Evolutionary conservation across 2,329 filamentous ascomycete species (phyloP), one percentile per base, ranked within the genome.

Genomic region (Apiospora malaysiana): DNA sequence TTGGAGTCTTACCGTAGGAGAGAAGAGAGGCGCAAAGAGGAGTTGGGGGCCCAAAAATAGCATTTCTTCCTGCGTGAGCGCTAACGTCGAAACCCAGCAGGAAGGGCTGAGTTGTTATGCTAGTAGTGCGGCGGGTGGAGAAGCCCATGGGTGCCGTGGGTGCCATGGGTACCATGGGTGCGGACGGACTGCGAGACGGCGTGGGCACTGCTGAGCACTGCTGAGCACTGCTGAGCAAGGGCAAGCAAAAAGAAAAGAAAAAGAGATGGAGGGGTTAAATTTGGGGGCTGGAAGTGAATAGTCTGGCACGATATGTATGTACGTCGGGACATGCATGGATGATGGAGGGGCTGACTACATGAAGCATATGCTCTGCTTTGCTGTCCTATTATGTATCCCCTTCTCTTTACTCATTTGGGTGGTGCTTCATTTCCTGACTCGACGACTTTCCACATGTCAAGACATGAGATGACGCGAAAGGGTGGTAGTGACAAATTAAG

Each of bases 11-110:
- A 32, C n/a, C 16, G 49, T 16, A 37, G 27, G n/a, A n/a, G n/a
- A n/a, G n/a, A n/a, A 27, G 12, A 63, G 51, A 16, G 12, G n/a
- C 32, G 6, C 12, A 7, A 12, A n/a, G 47, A 59, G 56, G 56
- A 63, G 56, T n/a, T 63, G 56, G 56, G 56, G 56, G 56, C 56
- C 56, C 32, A 63, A 63, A 40, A 63, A 63, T 63, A 63, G 56
- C 56, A 32, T 45, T 37, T 37, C 56, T 4, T 63, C 56, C 56
- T 63, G 56, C 56, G 56, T 63, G 32, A 63, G 56, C 56, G 32
- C 56, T 63, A 63, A 40, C 27, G 56, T 12, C 32, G 27, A 63
- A 63, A 63, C 56, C 56, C 56, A 40, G 56, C 56, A 63, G 32
- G 32, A 63, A 37, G 56, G 56, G 56, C 56, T 63, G 56, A 63